Base-by-base conservation (phyloP, 2,329 filamentous ascomycete genomes). In the Xylariaceae sp. region DNA sequence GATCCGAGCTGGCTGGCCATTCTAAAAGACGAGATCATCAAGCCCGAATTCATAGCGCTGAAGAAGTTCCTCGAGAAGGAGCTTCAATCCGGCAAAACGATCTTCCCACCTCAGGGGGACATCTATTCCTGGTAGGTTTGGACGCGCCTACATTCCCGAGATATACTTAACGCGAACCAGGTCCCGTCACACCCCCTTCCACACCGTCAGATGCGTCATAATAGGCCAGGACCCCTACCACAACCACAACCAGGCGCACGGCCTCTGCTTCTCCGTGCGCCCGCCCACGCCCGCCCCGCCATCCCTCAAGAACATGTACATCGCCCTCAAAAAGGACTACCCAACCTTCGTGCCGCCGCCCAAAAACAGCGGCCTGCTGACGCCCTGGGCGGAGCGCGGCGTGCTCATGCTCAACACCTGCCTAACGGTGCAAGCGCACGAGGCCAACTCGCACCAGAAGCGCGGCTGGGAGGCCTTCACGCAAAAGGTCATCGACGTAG, bases 151-250 rank as follows among this genome's bases (percentile, higher is more conserved):
- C n/a, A n/a, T n/a, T n/a, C n/a, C n/a, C n/a, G n/a, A n/a, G n/a
- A 26, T 26, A 26, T 26, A 26, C 26, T 4, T 26, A 26, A n/a
- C 8, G 8, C 8, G 26, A 26, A 26, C 26, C 55, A 96, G 92
- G 92, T 96, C 92, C 56, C 88, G 91, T 22, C 88, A 95, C 70
- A 96, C 92, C 0, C 92, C 94, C 7, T 85, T 99, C 63, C 76
- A 86, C 74, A 86, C 80, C 13, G 92, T 97, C 70, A 96, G 95
- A 71, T 88, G 88, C 53, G 92, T 99, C 56, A 91, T 99, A 67
- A 73, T 97, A 51, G 94, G 94, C 61, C 94, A 99, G 75, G 94
- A 99, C 70, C 94, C 94, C 2, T 99, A 99, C 72, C 94, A 99
- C 76, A 95, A 95, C 70, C 71, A 84, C 70, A 95, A 95, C 71